phyloP scores from a whole-genome alignment of 1,284 basidiomycete genomes.

The Sanghuangporus weigelae region DNA sequence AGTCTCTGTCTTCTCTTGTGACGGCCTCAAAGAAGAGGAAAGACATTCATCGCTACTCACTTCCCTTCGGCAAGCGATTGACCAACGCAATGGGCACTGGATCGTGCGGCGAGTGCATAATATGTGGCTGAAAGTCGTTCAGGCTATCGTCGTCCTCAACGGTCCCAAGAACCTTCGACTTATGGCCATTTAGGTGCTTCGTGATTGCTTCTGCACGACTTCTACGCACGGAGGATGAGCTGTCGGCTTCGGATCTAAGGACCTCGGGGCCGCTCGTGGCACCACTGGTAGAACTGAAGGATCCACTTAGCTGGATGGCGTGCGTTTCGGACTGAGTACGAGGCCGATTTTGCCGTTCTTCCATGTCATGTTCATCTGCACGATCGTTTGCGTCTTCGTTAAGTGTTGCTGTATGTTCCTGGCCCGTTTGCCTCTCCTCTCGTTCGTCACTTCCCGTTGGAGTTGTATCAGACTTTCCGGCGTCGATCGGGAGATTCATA shows the following conservation, averaged over 20 bases:
- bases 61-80: conserved; percentile 64
- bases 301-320: background rate
- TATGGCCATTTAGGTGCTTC: conserved; percentile 14
- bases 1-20: background rate
- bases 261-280: background rate
- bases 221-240: background rate
- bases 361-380: background rate
- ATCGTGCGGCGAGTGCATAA: conserved; percentile 51
- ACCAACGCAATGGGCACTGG: conserved; percentile 73
- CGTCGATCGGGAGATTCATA: conserved; percentile 9
- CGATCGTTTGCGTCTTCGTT: background rate
- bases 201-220: conserved; percentile 14
- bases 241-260: background rate
- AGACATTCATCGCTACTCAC: conserved; percentile 23
- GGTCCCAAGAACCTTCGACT: background rate
- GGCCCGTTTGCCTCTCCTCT: background rate
- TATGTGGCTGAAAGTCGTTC: conserved; percentile 44
- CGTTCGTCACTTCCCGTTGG: background rate
- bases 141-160: conserved; percentile 9
- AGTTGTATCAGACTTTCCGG: background rate
- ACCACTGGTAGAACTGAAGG: background rate
- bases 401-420: background rate
- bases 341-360: background rate
- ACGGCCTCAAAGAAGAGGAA: conserved; percentile 6
- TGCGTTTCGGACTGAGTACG: background rate